Evolutionary conservation across 352 stramenopile species (phyloP), one percentile per base, ranked within the genome.

Genomic region (Phytophthora constricta): DNA sequence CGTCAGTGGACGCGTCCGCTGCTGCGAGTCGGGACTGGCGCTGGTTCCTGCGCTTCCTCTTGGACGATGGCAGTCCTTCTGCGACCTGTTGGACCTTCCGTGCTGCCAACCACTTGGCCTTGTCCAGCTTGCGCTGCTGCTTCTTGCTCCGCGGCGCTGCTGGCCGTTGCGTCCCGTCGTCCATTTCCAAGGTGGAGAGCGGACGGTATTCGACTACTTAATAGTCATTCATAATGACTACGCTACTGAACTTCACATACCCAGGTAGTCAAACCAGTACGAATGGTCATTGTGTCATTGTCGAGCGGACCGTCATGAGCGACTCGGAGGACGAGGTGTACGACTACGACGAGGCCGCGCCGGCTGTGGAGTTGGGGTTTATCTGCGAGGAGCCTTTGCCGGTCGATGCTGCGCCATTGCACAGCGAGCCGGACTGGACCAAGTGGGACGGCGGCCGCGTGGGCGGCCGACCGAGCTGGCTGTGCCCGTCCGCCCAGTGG

Each of bases 371-470:
- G 62, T 72, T 96, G 31, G 89, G 89, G 62, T 95, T 95, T 56
- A 65, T 80, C 20, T 72, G 70, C 26, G 51, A 89, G 3, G 65
- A 82, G 19, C 52, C 45, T 8, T 58, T 78, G 10, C 31, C 68
- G 5, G 31, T 65, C 16, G 53, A 76, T 28, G 39, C 72, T 11
- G 66, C 64, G 39, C 26, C 76, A 16, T 55, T 93, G 47, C 82
- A 93, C 34, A 52, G 72, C 22, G 71, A 72, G 47, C 62, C 74
- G 23, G 73, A 92, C 63, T 98, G 92, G 92, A 82, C 76, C 58
- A 70, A 92, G 49, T 98, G 95, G 95, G 95, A 98, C 71, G 93
- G 95, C 54, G 94, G 95, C 53, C 92, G 97, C 64, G 84, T 98
- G 17, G 95, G 94, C 42, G 94, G 94, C 62, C 65, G 72, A 37